Evolutionary conservation across 768 basidiomycete species (phyloP), one percentile per base, ranked within the genome.

Genomic region (Glaciozyma antarctica): DNA sequence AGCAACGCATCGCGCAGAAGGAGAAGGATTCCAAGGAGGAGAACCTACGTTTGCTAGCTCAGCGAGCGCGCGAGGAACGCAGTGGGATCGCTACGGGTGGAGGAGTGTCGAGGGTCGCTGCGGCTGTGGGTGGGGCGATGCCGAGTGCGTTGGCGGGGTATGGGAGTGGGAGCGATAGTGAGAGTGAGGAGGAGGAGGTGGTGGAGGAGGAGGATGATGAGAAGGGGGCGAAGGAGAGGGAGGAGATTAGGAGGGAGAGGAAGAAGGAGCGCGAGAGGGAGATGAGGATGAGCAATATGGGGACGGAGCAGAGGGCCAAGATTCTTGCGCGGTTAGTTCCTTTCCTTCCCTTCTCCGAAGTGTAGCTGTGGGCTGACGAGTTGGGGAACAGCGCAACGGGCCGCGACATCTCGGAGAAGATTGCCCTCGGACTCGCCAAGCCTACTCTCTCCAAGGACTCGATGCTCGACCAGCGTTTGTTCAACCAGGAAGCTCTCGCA

Each of bases 281-380:
- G 78, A 84, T 99, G 88, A 82, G 95, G 66, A 94, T 98, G 92
- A 91, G 83, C 77, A 95, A 98, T 75, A 99, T 99, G 95, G 95
- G 95, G 30, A 83, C 87, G 34, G 95, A 98, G 77, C 90, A 92
- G 75, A 83, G 95, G 21, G 92, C 95, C 47, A 97, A 95, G 80
- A 85, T 89, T 82, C 80, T 98, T 65, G 92, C 94, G 26, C 85
- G 88, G 80, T 80, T 64, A 61, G 78, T 76, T 17, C 9, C 26
- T 26, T 66, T 52, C 21, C 41, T 45, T 52, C 51, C 19, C 28
- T n/a, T 52, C 52, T 59, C 34, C 12, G 28, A 32, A 13, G n/a
- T n/a, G n/a, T n/a, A n/a, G n/a, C 17, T 16, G 12, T 26, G 12
- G n/a, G 28, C 57, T 38, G 22, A 62, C 41, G 16, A 0, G 0